These are phyloP conservation scores for Lichtheimia ramosa DNA, from an alignment of 371 early-diverging fungal species.

Conservation along the genomic window DNA sequence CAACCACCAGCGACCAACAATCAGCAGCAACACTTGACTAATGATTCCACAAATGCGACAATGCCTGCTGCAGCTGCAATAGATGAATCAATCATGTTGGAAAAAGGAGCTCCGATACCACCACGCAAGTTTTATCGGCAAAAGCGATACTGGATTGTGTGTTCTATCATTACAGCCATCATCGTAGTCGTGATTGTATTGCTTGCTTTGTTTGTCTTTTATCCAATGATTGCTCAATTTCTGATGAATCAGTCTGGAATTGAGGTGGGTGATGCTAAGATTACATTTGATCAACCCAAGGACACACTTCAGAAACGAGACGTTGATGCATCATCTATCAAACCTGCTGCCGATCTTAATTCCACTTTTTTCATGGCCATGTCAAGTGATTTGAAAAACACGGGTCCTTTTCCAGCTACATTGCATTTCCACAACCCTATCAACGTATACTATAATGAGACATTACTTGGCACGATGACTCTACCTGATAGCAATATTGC, in stretches of 20 bases:
- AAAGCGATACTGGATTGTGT: slow-evolving; percentile 58
- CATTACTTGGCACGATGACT: slow-evolving; percentile 52
- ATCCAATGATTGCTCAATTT: slow-evolving; percentile 59
- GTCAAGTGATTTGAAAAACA: slow-evolving; percentile 47
- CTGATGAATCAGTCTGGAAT: slow-evolving; percentile 53
- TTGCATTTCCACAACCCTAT: slow-evolving; percentile 57
- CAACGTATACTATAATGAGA: slow-evolving; percentile 49
- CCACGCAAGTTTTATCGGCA: slow-evolving; percentile 49
- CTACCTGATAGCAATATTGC: slow-evolving; percentile 47
- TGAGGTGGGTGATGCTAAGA: slow-evolving; percentile 46
- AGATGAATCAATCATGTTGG: slow-evolving; percentile 1
- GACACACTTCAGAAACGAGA: slow-evolving; percentile 20
- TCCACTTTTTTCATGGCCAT: slow-evolving; percentile 44
- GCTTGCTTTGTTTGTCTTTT: slow-evolving; percentile 51
- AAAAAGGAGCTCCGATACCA: slow-evolving; percentile 37
- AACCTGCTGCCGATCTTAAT: slow-evolving; percentile 22
- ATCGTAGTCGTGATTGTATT: slow-evolving; percentile 47
- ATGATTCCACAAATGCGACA: too few species aligned
- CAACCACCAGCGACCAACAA: too few species aligned
- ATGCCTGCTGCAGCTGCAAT: too few species aligned
- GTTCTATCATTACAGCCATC: slow-evolving; percentile 45
- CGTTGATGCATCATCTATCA: slow-evolving; percentile 6
- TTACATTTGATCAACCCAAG: slow-evolving; percentile 41
- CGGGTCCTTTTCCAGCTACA: slow-evolving; percentile 57
- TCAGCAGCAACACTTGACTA: too few species aligned